Evolutionary conservation across 805 yeast species (phyloP), one percentile per base, ranked within the genome.

Genomic region (Ogataea methylovora): DNA sequence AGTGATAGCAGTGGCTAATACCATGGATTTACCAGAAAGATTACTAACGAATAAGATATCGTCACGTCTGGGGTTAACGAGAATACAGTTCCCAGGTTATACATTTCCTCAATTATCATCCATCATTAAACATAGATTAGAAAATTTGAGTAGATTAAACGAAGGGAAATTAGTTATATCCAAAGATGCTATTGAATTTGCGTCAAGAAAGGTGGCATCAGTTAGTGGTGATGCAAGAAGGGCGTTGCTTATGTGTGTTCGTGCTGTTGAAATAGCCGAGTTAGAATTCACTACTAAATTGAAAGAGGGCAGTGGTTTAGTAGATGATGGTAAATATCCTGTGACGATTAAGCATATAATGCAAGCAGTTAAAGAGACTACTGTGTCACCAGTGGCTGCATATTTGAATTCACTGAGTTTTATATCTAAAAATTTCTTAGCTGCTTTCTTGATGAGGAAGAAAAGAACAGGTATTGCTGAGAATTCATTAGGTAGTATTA

Each of bases 141-240:
- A 74, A 24, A 60, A 63, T 3, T 45, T 73, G 30, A 69, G 67
- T 21, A 48, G 51, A 27, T 12, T 31, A 27, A 52, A 61, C 30
- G 65, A 60, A 19, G 67, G 64, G 14, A 71, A 70, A 32, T 65
- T 76, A 34, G 52, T 62, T 4, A 65, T 76, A 12, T 65, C 68
- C 13, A 63, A 68, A 15, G 94, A 84, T 51, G 96, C 98, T 0
- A 74, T 88, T 43, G 90, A 82, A 38, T 87, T 83, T 63, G 96
- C 96, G 0, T 76, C 96, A 2, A 71, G 97, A 58, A 88, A 87
- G 55, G 94, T 92, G 29, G 95, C 97, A 5, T 77, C 92, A 59
- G 97, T 92, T 3, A 84, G 94, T 53, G 98, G 99, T 38, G 99
- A 92, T 64, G 98, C 97, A 1, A 69, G 99, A 49, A 66, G 97